Base-by-base conservation (phyloP, 129 eudicot species). In the Calendula officinalis region DNA sequence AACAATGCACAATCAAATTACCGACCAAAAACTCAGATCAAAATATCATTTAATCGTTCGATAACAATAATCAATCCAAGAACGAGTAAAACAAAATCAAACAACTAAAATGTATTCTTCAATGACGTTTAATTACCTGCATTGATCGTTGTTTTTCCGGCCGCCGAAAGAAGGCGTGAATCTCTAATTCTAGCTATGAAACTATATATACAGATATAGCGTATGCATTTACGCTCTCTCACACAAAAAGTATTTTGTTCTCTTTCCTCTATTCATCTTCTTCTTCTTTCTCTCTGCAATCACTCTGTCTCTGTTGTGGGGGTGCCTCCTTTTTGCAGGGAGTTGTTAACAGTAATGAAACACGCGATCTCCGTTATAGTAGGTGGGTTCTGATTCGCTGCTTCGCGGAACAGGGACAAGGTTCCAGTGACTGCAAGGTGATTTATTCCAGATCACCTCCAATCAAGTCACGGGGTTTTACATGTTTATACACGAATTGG, bases 291-390 rank as follows among this genome's bases (percentile, higher is more conserved):
- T 69, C 71, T 60, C 66, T 71, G 53, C 36, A 75, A 56, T 57
- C 62, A 75, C 66, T 17, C 52, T 44, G 70, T 55, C 64, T 62
- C 16, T 68, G 53, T 58, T 22, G 30, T 46, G 68, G 69, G 59
- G 68, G 77, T 58, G 81, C 72, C 72, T 75, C 68, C 75, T 71
- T 80, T 80, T 71, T 80, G 85, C 85, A 80, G 81, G 74, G 53
- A 37, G 41, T 45, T 0, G 65, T 62, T 75, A 60, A 52, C 64
- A 42, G 75, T 76, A 39, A 70, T 56, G 72, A 66, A 72, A 70
- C 85, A 80, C 78, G 85, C 85, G 78, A 80, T 75, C 72, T 71
- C 81, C 75, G 85, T 75, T 80, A 65, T 22, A 22, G 10, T 14
- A 9, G 22, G 34, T 7, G 76, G 37, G 73, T 16, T 52, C 5